Evolutionary conservation across 2,329 filamentous ascomycete genomes (phyloP).

Genomic region (Daldinia eschscholtzii): DNA sequence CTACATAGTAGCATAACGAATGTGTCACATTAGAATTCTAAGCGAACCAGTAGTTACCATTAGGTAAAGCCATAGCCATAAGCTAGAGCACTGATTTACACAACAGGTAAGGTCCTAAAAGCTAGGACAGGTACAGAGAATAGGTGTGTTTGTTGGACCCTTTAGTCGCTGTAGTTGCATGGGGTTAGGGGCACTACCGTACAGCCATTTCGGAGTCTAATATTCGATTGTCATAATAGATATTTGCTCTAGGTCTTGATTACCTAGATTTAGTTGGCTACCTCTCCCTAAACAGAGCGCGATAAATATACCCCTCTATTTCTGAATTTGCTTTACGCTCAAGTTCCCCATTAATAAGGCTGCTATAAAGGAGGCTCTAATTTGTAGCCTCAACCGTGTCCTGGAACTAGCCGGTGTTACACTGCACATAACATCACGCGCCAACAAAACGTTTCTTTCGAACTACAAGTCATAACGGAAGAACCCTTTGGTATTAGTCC

Average conservation of each 20-base stretch:
- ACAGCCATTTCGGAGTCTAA: not conserved
- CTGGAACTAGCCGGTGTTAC: slow-evolving; percentile 6
- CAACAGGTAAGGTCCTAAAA: not conserved
- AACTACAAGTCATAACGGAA: not conserved
- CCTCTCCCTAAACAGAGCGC: not conserved
- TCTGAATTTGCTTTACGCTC: not conserved
- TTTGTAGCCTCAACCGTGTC: slow-evolving; percentile 6
- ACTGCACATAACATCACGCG: slow-evolving; percentile 8
- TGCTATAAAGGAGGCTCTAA: slow-evolving; percentile 3
- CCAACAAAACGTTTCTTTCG: slow-evolving; percentile 4
- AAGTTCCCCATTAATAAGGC: slow-evolving; percentile 6
- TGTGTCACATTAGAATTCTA: not conserved
- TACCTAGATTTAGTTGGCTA: not conserved
- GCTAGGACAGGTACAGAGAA: not conserved
- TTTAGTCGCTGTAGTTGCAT: not conserved
- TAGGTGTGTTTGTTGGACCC: not conserved
- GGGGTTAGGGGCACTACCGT: not conserved
- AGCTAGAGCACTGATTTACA: not conserved
- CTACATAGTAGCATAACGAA: not conserved
- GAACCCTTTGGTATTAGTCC: slow-evolving; percentile 1
- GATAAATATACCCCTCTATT: not conserved
- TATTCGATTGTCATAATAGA: not conserved
- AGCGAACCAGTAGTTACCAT: slow-evolving; percentile 7
- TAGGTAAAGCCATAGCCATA: not conserved
- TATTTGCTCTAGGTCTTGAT: not conserved